Evolutionary conservation across 108 stramenopile species (phyloP), one percentile per base, ranked within the genome.

Genomic region (Schizochytrium sp.): DNA sequence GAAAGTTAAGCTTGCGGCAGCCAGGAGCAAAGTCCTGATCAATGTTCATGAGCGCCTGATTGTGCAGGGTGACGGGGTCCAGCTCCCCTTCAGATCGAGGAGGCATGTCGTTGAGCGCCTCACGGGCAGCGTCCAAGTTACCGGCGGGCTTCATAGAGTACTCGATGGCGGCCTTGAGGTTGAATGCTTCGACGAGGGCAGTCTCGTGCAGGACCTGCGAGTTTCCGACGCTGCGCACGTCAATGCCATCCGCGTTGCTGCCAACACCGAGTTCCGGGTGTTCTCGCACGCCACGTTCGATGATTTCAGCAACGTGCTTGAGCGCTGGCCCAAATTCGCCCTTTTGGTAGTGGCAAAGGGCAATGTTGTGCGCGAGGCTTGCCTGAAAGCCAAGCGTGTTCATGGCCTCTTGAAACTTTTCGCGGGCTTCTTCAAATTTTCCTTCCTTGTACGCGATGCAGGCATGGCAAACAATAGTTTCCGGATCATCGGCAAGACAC

Each of bases 41-140:
- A 88, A 95, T 90, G 87, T 94, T 88, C 87, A 96, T 57, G 8
- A 96, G 91, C 5, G 95, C 96, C 72, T 95, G 91, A 87, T 97
- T 97, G 95, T 97, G 96, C 1, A 97, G 91, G 2, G 96, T 95
- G 55, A 97, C 96, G 8, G 96, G 90, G 72, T 97, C 97, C 5
- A 96, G 87, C 87, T 96, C 95, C 72, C 94, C 95, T 48, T 92
- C 87, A 18, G 89, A 8, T 5, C 72, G 10, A 5, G 96, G 94
- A 18, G 95, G 95, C 95, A 97, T 93, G 57, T 95, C 95, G 60
- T 88, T 92, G 69, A 96, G 90, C 43, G 93, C 93, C 60, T 95
- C 94, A 72, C 89, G 92, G n/a, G 96, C 95, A 14, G 91, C 93
- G 5, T 91, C 95, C 16, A 60, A 5, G 60, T 95, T 72, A 53